Conservation (phyloP, 805 yeast genomes). For the Kuraishia ogatae region DNA sequence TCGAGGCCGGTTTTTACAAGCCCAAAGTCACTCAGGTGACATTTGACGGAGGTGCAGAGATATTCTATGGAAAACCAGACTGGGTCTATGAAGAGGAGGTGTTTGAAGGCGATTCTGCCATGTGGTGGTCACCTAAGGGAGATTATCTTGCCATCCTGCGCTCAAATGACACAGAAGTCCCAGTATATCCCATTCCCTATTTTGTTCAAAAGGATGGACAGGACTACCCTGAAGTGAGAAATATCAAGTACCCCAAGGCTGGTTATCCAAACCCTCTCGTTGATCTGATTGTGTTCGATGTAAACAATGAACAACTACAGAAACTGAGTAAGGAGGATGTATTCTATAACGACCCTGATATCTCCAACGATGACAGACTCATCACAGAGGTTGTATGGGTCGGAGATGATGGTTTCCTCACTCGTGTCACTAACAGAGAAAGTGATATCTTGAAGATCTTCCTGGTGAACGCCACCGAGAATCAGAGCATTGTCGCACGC, state of each 20-base stretch:
- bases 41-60: constrained; percentile 55
- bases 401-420: constrained; percentile 41
- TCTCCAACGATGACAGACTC: constrained; percentile 32
- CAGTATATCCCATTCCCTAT: constrained; percentile 66
- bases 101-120: constrained; percentile 53
- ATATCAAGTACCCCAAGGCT: constrained; percentile 77
- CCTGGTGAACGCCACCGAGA: constrained; percentile 35
- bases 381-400: constrained; percentile 71
- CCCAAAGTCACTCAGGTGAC: constrained; percentile 43
- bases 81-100: constrained; percentile 96
- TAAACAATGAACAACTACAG: constrained; percentile 14
- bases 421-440: constrained; percentile 55
- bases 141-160: constrained; percentile 53
- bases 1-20: constrained; percentile 8
- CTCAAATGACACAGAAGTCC: constrained; percentile 68
- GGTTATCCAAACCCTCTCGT: constrained; percentile 71
- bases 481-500: constrained; percentile 33
- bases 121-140: constrained; percentile 87
- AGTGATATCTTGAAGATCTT: constrained; percentile 56
- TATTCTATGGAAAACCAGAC: constrained; percentile 85
- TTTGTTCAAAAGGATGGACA: constrained; percentile 47
- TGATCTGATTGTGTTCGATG: constrained; percentile 38
- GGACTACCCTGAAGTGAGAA: constrained; percentile 51
- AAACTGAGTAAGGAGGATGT: constrained; percentile 19
- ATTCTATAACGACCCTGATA: constrained; percentile 32